Evolutionary conservation across 495 filamentous ascomycete genomes (phyloP), one percentile per base, ranked within the genome.

Genomic region (Talaromyces ruber): DNA sequence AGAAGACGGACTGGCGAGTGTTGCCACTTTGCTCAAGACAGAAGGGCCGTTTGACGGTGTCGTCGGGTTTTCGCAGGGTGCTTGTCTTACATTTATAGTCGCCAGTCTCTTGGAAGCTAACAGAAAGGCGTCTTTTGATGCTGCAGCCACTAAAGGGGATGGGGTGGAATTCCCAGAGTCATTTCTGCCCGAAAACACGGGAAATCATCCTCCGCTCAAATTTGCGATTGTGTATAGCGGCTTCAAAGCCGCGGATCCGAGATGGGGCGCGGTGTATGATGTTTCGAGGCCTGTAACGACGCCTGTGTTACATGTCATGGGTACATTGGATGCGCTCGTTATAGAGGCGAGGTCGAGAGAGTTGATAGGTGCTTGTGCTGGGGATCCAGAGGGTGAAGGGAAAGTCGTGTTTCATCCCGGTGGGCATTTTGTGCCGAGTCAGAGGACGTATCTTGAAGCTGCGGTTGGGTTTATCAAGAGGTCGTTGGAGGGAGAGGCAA

Each of bases 401-500:
- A 82, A 75, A 64, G 86, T 92, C 32, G 82, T 96, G 43, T 86
- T 82, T 66, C 94, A 98, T 78, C 93, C 94, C 2, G 94, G 94
- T 14, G 93, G 94, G 0, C 94, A 98, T 73, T 96, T 93, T 70
- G 78, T 98, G 68, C 94, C 94, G 0, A 85, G 88, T 58, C 82
- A 84, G 66, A 88, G 88, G 75, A 85, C 89, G 63, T 96, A 88
- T 82, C 84, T 88, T 43, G 85, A 85, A 76, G 85, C 83, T 53
- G 72, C 93, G 57, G 85, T 86, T 43, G 82, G 79, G 28, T 98
- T 96, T 74, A 82, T 97, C 28, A 81, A 76, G 73, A 84, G 86
- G 64, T 78, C 78, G 62, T 67, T 84, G 68, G 79, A 78, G 59
- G 65, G 56, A 18, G 69, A 62, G 11, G 64, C 56, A 14, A 69